Evolutionary conservation across 2,329 filamentous ascomycete species (phyloP), one percentile per base, ranked within the genome.

Genomic region (Aspergillus pseudonomiae): DNA sequence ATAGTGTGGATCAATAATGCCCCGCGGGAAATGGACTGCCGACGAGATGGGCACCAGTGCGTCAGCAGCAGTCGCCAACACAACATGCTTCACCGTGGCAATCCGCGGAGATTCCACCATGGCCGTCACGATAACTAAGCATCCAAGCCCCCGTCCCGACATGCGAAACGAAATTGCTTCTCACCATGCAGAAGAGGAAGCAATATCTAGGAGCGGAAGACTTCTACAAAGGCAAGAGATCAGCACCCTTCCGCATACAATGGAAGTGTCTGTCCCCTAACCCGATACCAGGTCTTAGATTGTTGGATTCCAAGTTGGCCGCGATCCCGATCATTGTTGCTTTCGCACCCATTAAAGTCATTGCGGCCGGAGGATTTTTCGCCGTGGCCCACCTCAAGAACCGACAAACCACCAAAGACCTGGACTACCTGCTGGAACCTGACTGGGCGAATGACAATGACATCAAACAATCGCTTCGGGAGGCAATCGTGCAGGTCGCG

Each of bases 381-480:
- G 62, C 64, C 11, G 61, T 65, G 19, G 36, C 56, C 10, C 63
- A 63, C 26, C 62, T 65, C 30, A 59, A 58, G 21, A 61, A 60
- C 28, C 59, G 64, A 28, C 56, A 61, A 26, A 59, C 30, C 34
- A 65, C 64, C 2, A 54, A 57, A 9, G 64, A 65, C 24, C 36
- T 65, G 3, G 62, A 64, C 24, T 65, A 63, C 50, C 56, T 65
- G 39, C 48, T 65, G 3, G 61, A 65, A 4, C 64, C 64, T 1
- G 57, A 63, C n/a, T 63, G 57, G 39, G 61, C 41, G 5, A 41
- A 55, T 10, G 64, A 65, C 19, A 28, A 57, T 1, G 64, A 64
- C n/a, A 63, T 65, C 24, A 52, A 65, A 21, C n/a, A 45, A 6
- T 45, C 64, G 12, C 52, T 65, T 6, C 48, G 63, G 9, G 45